Conservation (phyloP, 2,329 filamentous ascomycete species). For the Colletotrichum sp. region DNA sequence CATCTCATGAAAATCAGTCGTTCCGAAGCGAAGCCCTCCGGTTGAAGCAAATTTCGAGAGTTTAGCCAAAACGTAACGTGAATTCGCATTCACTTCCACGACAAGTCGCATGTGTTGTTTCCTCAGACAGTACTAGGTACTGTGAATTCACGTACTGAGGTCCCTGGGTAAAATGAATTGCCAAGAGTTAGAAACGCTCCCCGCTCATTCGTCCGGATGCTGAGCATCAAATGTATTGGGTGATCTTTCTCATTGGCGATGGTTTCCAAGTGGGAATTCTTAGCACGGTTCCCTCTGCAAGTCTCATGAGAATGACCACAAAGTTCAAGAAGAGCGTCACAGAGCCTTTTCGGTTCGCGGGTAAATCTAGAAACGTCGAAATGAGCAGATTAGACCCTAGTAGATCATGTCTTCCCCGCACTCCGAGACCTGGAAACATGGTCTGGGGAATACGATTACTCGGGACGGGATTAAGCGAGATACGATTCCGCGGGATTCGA, state of each 20-base stretch:
- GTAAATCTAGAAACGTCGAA: not conserved
- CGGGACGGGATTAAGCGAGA: not conserved
- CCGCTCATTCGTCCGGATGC: not conserved
- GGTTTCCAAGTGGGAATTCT: not conserved
- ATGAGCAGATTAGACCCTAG: not conserved
- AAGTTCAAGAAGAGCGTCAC: not conserved
- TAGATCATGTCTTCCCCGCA: not conserved
- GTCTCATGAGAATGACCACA: not conserved
- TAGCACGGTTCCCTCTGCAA: not conserved
- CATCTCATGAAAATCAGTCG: not conserved
- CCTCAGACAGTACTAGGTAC: not conserved
- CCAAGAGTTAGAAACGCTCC: not conserved
- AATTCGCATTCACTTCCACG: not conserved
- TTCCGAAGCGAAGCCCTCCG: not conserved
- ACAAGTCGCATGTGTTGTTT: not conserved
- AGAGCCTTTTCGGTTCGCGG: not conserved
- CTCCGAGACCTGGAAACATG: not conserved
- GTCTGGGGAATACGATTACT: not conserved
- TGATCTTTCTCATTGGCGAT: not conserved
- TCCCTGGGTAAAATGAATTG: not conserved
- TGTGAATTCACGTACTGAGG: not conserved
- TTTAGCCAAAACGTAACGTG: not conserved
- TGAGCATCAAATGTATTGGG: not conserved
- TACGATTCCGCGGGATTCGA: not conserved
- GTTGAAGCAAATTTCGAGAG: not conserved